These are phyloP conservation scores for Olyra latifolia DNA, from an alignment of 176 grass and related monocot genomes.

Conservation along the genomic window DNA sequence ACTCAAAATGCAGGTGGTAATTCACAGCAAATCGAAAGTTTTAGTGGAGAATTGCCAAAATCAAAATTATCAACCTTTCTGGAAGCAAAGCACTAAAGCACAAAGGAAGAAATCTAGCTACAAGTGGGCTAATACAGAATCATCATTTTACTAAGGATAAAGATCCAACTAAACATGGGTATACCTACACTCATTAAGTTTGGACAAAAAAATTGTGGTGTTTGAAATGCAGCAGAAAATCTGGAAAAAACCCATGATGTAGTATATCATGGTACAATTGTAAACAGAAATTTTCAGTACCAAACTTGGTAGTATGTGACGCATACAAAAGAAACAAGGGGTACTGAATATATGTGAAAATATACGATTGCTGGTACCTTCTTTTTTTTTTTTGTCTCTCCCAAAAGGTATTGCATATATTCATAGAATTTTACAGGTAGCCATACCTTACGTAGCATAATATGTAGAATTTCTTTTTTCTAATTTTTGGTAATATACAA, in stretches of 20 bases:
- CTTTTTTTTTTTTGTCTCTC: background rate
- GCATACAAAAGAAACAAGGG: background rate
- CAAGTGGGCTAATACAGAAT: background rate
- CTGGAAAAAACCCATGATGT: background rate
- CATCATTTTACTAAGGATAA: background rate
- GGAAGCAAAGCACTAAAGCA: background rate
- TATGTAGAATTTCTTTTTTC: background rate
- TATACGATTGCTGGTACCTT: background rate
- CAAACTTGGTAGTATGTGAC: background rate
- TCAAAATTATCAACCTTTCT: slow-evolving; percentile 1
- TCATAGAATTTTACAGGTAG: background rate
- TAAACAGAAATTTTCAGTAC: background rate
- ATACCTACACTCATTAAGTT: background rate
- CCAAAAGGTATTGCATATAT: background rate
- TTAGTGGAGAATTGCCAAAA: background rate
- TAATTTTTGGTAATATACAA: background rate
- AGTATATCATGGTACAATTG: background rate
- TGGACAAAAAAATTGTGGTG: background rate
- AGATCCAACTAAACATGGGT: background rate
- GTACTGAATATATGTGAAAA: no score
- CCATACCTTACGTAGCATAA: background rate
- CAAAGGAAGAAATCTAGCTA: background rate
- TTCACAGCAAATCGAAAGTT: slow-evolving; percentile 4
- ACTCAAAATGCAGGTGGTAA: background rate
- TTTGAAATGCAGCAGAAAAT: background rate